These are phyloP conservation scores for Neurospora sp. DNA, from an alignment of 495 filamentous ascomycete species.

Conservation along the genomic window DNA sequence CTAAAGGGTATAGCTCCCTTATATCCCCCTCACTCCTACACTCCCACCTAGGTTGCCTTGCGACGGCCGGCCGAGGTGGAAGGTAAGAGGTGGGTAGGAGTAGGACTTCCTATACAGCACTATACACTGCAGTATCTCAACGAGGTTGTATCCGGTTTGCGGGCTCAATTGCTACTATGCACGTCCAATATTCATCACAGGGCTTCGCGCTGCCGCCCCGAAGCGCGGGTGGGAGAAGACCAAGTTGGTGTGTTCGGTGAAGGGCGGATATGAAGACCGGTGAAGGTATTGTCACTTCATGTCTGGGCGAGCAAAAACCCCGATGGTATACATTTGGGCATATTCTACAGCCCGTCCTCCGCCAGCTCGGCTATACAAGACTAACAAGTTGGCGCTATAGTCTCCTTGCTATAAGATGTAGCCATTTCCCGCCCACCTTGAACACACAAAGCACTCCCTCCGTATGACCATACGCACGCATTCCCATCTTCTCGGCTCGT, in stretches of 20 bases:
- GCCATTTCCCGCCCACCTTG: not conserved
- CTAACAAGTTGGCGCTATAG: not conserved
- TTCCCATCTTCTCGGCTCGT: not conserved
- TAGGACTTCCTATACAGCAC: not conserved
- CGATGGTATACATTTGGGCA: not conserved
- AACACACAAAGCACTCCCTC: not conserved
- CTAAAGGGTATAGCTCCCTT: not conserved
- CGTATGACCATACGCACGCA: not conserved
- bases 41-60: not conserved
- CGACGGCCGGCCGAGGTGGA: not conserved
- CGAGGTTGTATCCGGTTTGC: not conserved
- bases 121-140: not conserved
- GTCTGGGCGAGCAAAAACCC: not conserved
- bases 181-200: not conserved
- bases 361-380: not conserved
- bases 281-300: conserved; percentile 4
- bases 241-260: conserved; percentile 16
- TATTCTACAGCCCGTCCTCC: not conserved
- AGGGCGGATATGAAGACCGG: conserved; percentile 17
- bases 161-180: not conserved
- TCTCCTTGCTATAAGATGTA: not conserved
- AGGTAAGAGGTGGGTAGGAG: not conserved
- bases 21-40: not conserved
- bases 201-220: not conserved
- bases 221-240: conserved; percentile 4